phyloP scores from a whole-genome alignment of 2,329 filamentous ascomycete genomes.

The Ceratocystis papillata region DNA sequence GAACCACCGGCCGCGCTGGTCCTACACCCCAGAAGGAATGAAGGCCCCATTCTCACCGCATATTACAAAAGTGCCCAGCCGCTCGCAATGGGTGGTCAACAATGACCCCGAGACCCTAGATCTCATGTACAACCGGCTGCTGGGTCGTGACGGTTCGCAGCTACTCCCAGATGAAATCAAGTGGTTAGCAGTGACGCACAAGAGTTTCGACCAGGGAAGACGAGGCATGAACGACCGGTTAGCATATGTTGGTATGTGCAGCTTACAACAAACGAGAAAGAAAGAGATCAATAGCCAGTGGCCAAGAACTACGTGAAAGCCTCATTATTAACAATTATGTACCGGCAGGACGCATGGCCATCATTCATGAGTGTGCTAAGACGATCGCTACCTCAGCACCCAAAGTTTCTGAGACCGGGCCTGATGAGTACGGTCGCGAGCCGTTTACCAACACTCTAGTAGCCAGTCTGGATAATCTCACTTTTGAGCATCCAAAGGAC shows the following conservation, averaged over 20 bases:
- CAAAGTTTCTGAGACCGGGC: slow-evolving; percentile 28
- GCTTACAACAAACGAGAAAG: neutral
- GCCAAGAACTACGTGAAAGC: neutral
- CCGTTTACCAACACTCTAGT: slow-evolving; percentile 63
- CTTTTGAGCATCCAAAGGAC: slow-evolving; percentile 46
- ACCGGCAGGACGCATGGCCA: slow-evolving; percentile 28
- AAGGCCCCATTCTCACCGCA: slow-evolving; percentile 57
- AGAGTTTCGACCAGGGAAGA: slow-evolving; percentile 92
- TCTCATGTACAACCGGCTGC: slow-evolving; percentile 61
- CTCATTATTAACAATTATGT: neutral
- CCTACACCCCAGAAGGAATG: slow-evolving; percentile 56
- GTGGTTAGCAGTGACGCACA: slow-evolving; percentile 94
- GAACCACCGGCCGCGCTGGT: slow-evolving; percentile 57
- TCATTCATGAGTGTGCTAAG: slow-evolving; percentile 32
- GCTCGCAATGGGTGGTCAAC: slow-evolving; percentile 58
- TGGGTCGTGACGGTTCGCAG: slow-evolving; percentile 61
- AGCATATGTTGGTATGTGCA: slow-evolving; percentile 36
- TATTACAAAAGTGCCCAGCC: slow-evolving; percentile 43
- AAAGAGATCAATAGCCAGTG: neutral
- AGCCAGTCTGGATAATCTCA: slow-evolving; percentile 62
- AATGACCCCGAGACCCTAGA: slow-evolving; percentile 63
- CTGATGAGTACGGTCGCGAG: slow-evolving; percentile 45
- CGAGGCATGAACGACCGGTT: slow-evolving; percentile 90
- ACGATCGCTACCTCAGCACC: slow-evolving; percentile 45
- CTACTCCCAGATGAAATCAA: slow-evolving; percentile 83